Conservation (phyloP, 352 stramenopile species). For the Stramenopiles sp. region DNA sequence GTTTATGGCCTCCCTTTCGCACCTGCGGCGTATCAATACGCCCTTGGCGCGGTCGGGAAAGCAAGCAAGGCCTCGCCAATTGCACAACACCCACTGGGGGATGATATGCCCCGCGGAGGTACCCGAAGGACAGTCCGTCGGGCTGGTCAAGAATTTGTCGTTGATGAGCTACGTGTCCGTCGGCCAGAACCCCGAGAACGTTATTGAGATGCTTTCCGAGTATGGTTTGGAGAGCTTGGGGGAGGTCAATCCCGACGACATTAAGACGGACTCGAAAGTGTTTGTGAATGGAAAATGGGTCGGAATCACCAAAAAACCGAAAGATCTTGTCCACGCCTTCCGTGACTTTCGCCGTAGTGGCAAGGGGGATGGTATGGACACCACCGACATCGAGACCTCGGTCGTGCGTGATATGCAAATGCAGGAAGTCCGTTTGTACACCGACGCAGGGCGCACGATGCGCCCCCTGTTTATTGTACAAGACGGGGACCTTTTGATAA, state of each 20-base stretch:
- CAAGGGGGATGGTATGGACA: too few species aligned
- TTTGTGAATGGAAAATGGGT: constrained; percentile 99
- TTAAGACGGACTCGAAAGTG: constrained; percentile 95
- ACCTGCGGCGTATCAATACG: constrained; percentile 95
- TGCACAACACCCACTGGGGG: constrained; percentile 99
- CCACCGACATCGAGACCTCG: constrained; percentile 94
- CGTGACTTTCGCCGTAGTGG: constrained; percentile 70
- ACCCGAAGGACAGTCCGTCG: constrained; percentile 40
- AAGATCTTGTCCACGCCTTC: constrained; percentile 81
- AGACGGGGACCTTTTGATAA: constrained; percentile 65
- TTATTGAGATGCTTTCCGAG: constrained; percentile 95
- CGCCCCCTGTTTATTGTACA: constrained; percentile 96
- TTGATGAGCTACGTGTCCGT: constrained; percentile 96
- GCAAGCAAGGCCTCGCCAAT: constrained; percentile 91
- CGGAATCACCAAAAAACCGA: constrained; percentile 89
- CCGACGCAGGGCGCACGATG: constrained; percentile 93
- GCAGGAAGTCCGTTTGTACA: constrained; percentile 92
- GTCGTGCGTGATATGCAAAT: constrained; percentile 94
- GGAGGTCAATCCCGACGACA: constrained; percentile 88
- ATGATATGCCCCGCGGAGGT: constrained; percentile 86
- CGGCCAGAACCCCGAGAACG: constrained; percentile 67
- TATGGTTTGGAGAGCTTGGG: constrained; percentile 92
- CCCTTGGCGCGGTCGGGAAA: constrained; percentile 95
- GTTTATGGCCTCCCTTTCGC: constrained; percentile 92
- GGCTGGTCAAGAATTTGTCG: constrained; percentile 93